These are phyloP conservation scores for Colletotrichum plurivorum DNA, from an alignment of 2,329 filamentous ascomycete species.

Conservation along the genomic window DNA sequence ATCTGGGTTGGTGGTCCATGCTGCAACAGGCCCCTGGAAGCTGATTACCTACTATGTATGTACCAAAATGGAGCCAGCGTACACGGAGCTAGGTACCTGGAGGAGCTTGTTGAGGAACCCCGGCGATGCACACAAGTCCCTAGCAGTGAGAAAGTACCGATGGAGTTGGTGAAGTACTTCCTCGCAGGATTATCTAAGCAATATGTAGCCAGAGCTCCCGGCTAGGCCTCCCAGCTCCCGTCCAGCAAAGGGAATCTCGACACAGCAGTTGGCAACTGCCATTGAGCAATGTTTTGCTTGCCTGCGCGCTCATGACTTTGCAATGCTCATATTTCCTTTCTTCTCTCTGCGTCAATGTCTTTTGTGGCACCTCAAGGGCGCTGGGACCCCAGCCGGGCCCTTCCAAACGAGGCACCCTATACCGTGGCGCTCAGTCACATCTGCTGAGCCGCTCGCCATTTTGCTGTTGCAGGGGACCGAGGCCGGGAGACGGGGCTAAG, in stretches of 20 bases:
- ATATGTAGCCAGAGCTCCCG: slow-evolving; percentile 22
- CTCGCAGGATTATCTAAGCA: slow-evolving; percentile 11
- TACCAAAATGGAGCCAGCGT: slow-evolving; percentile 18
- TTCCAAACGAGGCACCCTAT: too few relatives aligned
- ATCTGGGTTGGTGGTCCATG: slow-evolving; percentile 11
- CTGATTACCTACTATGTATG: slow-evolving; percentile 24
- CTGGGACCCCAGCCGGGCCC: not conserved
- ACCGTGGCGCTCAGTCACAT: not conserved
- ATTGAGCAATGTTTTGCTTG: slow-evolving; percentile 10
- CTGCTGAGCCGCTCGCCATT: not conserved
- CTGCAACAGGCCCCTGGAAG: slow-evolving; percentile 1
- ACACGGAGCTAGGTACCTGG: slow-evolving; percentile 26
- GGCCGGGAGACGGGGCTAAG: slow-evolving; percentile 27
- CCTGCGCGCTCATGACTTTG: not conserved
- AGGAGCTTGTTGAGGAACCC: slow-evolving; percentile 26
- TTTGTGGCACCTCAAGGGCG: not conserved
- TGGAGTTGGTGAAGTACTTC: not conserved
- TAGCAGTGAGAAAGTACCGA: too few relatives aligned
- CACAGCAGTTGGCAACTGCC: slow-evolving; percentile 6
- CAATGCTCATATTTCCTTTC: not conserved
- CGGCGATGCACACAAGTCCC: not conserved
- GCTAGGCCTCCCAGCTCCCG: slow-evolving; percentile 18
- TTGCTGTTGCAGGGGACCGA: slow-evolving; percentile 19
- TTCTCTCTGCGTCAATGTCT: not conserved
- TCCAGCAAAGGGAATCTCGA: not conserved